Evolutionary conservation across 164 flowering plant species (phyloP).

Genomic region (Vitis vinifera): DNA sequence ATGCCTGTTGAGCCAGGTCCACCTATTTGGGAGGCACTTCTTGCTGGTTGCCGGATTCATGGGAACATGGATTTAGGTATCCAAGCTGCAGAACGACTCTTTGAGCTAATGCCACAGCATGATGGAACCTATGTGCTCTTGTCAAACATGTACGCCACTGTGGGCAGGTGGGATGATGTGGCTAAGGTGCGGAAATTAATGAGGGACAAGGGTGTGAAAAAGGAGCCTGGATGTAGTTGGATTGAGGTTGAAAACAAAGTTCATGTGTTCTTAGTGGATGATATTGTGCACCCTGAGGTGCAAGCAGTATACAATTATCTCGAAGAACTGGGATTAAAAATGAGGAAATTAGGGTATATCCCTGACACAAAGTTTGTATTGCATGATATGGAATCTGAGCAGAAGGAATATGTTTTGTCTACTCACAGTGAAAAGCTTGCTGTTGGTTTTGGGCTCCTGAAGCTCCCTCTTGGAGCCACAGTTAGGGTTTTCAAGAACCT

Average conservation of each 20-base stretch:
- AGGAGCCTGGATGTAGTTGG: conserved; percentile 96
- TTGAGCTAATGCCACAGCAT: conserved; percentile 60
- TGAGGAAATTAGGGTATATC: conserved; percentile 71
- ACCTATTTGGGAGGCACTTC: conserved; percentile 77
- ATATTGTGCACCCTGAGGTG: conserved; percentile 63
- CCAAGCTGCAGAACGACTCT: conserved; percentile 62
- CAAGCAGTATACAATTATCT: conserved; percentile 53
- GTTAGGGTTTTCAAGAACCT: conserved; percentile 78
- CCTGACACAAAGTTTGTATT: conserved; percentile 65
- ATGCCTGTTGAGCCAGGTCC: conserved; percentile 72
- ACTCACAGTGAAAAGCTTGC: conserved; percentile 92
- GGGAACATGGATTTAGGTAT: conserved; percentile 66
- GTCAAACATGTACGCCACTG: conserved; percentile 64
- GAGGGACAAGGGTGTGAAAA: conserved; percentile 80
- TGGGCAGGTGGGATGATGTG: conserved; percentile 59
- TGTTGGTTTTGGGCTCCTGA: conserved; percentile 73
- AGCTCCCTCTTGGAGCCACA: conserved; percentile 64
- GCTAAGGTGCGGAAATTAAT: conserved; percentile 65
- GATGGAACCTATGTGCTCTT: conserved; percentile 72
- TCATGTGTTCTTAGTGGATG: conserved; percentile 77
- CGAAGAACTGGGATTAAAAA: conserved; percentile 40
- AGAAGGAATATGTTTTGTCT: conserved; percentile 59
- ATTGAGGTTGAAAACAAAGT: conserved; percentile 69
- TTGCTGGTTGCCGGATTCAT: conserved; percentile 71
- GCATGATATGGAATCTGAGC: conserved; percentile 64